These are phyloP conservation scores for Apiotrichum sp. DNA, from an alignment of 1,284 basidiomycete species.

Conservation along the genomic window DNA sequence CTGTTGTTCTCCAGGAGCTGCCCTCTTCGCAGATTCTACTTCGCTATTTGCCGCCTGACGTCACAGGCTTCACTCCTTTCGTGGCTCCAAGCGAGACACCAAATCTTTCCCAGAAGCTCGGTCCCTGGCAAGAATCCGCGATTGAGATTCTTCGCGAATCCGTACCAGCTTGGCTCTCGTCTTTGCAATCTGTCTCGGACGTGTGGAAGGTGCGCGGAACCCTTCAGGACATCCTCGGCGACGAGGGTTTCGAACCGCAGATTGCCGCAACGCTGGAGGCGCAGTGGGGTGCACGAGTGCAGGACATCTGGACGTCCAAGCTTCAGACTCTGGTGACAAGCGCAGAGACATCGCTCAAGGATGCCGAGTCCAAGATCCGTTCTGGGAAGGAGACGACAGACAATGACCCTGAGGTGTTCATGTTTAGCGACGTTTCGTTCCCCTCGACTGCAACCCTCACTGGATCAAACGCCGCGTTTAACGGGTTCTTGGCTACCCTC, in stretches of 20 bases:
- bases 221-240: slow-evolving; percentile 19
- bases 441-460: slow-evolving; percentile 23
- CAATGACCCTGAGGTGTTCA: slow-evolving; percentile 30
- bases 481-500: slow-evolving; percentile 31
- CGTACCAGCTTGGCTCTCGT: slow-evolving; percentile 31
- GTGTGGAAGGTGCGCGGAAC: slow-evolving; percentile 37
- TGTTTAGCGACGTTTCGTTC: slow-evolving; percentile 38
- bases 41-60: slow-evolving; percentile 38
- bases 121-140: slow-evolving; percentile 32
- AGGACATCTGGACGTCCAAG: slow-evolving; percentile 38
- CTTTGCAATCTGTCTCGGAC: slow-evolving; percentile 32
- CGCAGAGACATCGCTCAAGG: slow-evolving; percentile 19
- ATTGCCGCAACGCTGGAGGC: slow-evolving; percentile 30
- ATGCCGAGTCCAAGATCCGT: slow-evolving; percentile 23
- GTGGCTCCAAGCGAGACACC: slow-evolving; percentile 58
- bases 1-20: slow-evolving; percentile 35
- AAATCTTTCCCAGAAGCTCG: slow-evolving; percentile 39
- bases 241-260: slow-evolving; percentile 23
- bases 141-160: slow-evolving; percentile 27
- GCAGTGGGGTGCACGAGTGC: slow-evolving; percentile 38
- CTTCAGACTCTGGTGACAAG: slow-evolving; percentile 25
- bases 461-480: slow-evolving; percentile 21
- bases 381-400: slow-evolving; percentile 21
- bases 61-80: slow-evolving; percentile 45
- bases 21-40: slow-evolving; percentile 47